These are phyloP conservation scores for Populus hybrid DNA, from an alignment of 441 rosid species.

Conservation along the genomic window DNA sequence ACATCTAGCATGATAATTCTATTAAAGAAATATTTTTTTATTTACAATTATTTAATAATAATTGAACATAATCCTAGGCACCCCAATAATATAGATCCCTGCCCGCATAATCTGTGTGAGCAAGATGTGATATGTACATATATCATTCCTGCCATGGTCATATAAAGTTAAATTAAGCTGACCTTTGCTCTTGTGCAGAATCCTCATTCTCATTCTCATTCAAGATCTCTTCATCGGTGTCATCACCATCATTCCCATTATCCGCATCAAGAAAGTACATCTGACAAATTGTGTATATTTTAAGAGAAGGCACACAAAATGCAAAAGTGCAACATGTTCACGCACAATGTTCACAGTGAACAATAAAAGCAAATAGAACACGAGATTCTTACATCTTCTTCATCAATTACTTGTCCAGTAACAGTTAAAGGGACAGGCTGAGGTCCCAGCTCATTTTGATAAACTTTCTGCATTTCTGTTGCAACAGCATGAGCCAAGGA, in stretches of 20 bases:
- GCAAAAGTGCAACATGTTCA: not conserved
- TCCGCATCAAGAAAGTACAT: constrained; percentile 71
- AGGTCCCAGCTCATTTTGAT: constrained; percentile 63
- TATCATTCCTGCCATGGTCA: not conserved
- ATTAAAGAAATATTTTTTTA: too few relatives aligned
- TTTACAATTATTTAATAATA: too few relatives aligned
- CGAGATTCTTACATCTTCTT: constrained; percentile 58
- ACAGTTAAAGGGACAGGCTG: constrained; percentile 77
- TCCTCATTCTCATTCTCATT: constrained; percentile 17
- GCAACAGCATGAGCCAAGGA: constrained; percentile 86
- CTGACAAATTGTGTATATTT: constrained; percentile 29
- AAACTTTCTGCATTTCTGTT: constrained; percentile 69
- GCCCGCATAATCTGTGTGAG: not conserved
- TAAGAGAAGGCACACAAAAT: not conserved
- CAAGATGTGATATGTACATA: too few relatives aligned
- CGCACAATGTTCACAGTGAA: not conserved
- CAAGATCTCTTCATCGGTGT: too few relatives aligned
- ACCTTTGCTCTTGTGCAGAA: constrained; percentile 48
- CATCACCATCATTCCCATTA: constrained; percentile 20
- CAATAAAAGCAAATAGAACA: constrained; percentile 2
- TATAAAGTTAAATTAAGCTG: not conserved
- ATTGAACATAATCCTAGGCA: not conserved
- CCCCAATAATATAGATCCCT: not conserved
- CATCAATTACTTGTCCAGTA: constrained; percentile 43
- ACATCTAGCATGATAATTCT: not conserved